Conservation (phyloP, 192 early-diverging fungal species). For the Backusella circina region DNA sequence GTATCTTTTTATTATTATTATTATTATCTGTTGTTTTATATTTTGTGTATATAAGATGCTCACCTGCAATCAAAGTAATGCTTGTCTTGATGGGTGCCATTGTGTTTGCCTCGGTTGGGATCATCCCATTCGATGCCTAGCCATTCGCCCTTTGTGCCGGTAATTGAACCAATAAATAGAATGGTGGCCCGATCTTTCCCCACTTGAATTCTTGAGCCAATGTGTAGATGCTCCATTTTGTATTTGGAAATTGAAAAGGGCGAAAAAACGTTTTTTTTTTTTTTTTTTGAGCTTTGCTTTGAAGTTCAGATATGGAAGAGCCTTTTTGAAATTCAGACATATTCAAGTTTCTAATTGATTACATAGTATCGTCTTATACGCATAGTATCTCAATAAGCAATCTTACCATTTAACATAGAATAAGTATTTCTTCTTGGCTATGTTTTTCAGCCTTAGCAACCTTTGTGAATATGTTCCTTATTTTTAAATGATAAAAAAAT, state of each 20-base stretch:
- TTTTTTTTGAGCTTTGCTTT: too few relatives aligned
- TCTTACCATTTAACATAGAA: too few relatives aligned
- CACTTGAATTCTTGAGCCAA: slow-evolving; percentile 43
- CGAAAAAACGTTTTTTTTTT: background rate
- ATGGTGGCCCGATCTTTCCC: slow-evolving; percentile 41
- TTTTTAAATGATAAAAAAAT: too few relatives aligned
- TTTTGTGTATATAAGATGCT: too few relatives aligned
- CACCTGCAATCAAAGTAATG: slow-evolving; percentile 55
- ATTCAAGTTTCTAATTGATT: too few relatives aligned
- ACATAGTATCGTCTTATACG: too few relatives aligned
- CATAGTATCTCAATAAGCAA: too few relatives aligned
- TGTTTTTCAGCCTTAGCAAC: too few relatives aligned
- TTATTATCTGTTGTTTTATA: background rate
- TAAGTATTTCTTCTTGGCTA: too few relatives aligned
- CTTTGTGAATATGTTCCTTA: too few relatives aligned
- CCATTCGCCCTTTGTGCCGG: slow-evolving; percentile 49
- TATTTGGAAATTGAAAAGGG: background rate
- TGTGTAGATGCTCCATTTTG: background rate
- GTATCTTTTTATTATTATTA: slow-evolving; percentile 5
- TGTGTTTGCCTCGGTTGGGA: slow-evolving; percentile 54
- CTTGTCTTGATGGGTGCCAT: slow-evolving; percentile 47
- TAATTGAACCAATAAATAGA: slow-evolving; percentile 46
- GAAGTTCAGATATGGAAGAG: too few relatives aligned
- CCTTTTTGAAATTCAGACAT: too few relatives aligned
- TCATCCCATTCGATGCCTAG: slow-evolving; percentile 65